A percentile compares a stretch with the other conserved stretches of the same genome.
Conservation (phyloP, 2,329 filamentous ascomycete genomes). For the Venturia asperata region DNA sequence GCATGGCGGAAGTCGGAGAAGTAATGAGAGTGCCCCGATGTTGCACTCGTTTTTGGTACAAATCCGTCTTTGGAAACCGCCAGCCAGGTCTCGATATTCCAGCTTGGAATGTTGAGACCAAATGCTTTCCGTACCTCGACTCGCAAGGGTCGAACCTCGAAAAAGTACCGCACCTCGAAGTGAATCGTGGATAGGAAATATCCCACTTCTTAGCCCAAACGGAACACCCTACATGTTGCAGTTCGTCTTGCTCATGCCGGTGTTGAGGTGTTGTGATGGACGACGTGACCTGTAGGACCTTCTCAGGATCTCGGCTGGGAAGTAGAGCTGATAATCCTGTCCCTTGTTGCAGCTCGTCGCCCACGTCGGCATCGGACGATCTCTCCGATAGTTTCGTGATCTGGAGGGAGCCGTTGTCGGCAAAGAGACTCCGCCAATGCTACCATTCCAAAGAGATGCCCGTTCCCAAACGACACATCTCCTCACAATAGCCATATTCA, state of each 20-base stretch:
- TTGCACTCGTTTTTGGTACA: background rate
- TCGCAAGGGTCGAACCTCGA: constrained; percentile 11
- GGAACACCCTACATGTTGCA: background rate
- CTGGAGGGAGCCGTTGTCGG: background rate
- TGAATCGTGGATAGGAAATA: background rate
- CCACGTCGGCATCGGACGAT: background rate
- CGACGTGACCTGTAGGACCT: background rate
- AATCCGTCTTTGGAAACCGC: background rate
- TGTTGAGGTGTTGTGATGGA: background rate
- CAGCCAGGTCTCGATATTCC: constrained; percentile 1
- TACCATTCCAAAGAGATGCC: background rate
- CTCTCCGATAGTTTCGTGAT: background rate
- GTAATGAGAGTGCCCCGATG: background rate
- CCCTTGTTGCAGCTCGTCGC: background rate
- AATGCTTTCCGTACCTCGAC: background rate
- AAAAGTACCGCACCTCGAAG: background rate
- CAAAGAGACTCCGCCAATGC: constrained; percentile 1
- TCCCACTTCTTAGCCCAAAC: background rate
- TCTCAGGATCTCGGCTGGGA: background rate
- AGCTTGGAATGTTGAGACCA: background rate
- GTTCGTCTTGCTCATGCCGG: background rate
- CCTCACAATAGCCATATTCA: no score
- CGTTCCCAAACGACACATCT: constrained; percentile 12
- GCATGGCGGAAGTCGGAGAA: background rate
- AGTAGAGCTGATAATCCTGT: background rate